Conservation (phyloP, 176 grass and related monocot genomes). For the Ensete glaucum region DNA sequence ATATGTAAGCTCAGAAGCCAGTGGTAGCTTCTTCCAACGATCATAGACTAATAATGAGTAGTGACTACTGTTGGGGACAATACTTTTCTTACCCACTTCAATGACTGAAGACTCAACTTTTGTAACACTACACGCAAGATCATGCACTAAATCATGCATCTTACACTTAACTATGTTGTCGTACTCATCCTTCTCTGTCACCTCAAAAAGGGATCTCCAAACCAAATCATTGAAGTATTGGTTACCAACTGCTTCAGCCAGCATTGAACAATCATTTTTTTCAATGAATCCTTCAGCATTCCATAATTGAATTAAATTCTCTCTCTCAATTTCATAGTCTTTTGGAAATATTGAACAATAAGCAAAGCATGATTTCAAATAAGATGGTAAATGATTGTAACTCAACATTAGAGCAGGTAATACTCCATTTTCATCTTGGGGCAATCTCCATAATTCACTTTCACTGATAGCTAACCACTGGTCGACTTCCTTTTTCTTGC, state of each 20-base stretch:
- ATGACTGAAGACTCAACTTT: constrained; percentile 18
- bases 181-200: neutral
- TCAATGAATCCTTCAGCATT: constrained; percentile 13
- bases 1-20: too few species aligned
- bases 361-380: constrained; percentile 24
- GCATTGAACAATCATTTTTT: neutral
- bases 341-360: constrained; percentile 27
- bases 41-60: neutral
- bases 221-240: constrained; percentile 27
- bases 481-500: neutral
- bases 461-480: constrained; percentile 11
- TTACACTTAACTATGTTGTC: constrained; percentile 25
- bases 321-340: constrained; percentile 4
- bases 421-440: neutral
- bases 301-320: constrained; percentile 19
- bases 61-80: constrained; percentile 13
- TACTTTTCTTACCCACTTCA: constrained; percentile 15
- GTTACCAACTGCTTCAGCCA: constrained; percentile 24
- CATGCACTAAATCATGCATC: constrained; percentile 40
- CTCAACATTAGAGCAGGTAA: constrained; percentile 3
- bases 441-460: constrained; percentile 14
- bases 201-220: constrained; percentile 25
- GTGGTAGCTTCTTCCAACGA: too few species aligned
- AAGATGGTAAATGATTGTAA: constrained; percentile 20
- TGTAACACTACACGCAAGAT: constrained; percentile 24